Conservation (phyloP, 305 asterid genomes). For the Ajuga reptans region DNA sequence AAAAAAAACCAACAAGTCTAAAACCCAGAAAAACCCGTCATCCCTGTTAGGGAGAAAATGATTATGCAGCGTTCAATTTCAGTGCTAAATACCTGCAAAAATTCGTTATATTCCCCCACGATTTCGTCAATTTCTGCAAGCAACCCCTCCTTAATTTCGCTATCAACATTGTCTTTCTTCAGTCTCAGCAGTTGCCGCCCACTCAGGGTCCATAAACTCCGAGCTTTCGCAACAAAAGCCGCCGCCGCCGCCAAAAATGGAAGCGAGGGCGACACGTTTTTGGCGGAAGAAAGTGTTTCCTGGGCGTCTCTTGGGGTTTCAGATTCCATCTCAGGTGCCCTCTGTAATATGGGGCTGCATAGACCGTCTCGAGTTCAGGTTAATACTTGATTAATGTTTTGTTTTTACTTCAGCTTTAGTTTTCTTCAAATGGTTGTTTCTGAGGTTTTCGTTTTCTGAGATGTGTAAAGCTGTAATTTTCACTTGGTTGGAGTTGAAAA, state of each 20-base stretch:
- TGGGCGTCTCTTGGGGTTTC: slow-evolving; percentile 85
- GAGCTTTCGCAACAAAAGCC: slow-evolving; percentile 42
- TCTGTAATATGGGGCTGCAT: slow-evolving; percentile 49
- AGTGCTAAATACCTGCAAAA: slow-evolving; percentile 35
- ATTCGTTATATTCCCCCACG: slow-evolving; percentile 29
- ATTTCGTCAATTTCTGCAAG: slow-evolving; percentile 18
- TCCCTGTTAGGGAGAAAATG: slow-evolving; percentile 31
- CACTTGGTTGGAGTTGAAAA: not conserved
- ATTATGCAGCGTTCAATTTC: slow-evolving; percentile 41
- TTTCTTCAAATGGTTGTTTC: not conserved
- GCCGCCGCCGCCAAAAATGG: slow-evolving; percentile 32
- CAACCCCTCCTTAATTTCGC: slow-evolving; percentile 20
- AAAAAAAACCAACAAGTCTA: too few relatives aligned
- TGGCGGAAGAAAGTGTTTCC: slow-evolving; percentile 66
- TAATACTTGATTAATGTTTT: not conserved
- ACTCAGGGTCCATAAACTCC: slow-evolving; percentile 26
- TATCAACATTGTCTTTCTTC: slow-evolving; percentile 24
- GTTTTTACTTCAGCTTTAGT: not conserved
- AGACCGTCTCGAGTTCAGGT: slow-evolving; percentile 95
- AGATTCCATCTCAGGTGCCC: slow-evolving; percentile 48
- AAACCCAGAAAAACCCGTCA: slow-evolving; percentile 18
- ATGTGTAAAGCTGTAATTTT: slow-evolving; percentile 2
- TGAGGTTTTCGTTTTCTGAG: not conserved
- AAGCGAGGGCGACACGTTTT: slow-evolving; percentile 49
- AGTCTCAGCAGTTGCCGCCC: slow-evolving; percentile 16